Evolutionary conservation across 106 monocot genomes (phyloP).

Genomic region (Allium cepa): DNA sequence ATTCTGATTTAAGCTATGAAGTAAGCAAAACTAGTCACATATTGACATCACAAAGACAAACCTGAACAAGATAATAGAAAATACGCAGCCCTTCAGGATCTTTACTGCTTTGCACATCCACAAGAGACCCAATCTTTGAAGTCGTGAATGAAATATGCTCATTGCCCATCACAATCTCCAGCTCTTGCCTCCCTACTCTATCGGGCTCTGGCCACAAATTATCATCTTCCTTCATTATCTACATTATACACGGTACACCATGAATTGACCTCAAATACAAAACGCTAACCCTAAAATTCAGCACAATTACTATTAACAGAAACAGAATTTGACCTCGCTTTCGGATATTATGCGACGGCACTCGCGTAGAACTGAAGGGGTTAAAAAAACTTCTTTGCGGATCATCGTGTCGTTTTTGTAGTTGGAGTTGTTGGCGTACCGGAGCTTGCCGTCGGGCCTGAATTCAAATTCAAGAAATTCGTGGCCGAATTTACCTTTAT

Average conservation of each 20-base stretch:
- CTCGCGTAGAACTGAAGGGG: constrained; percentile 50
- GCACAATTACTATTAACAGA: not conserved
- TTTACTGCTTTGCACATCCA: constrained; percentile 57
- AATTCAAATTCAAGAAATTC: constrained; percentile 77
- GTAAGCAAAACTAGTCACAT: no score
- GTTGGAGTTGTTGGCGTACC: constrained; percentile 75
- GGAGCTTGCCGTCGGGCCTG: constrained; percentile 71
- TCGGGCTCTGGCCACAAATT: constrained; percentile 71
- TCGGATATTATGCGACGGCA: constrained; percentile 65
- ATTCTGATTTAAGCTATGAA: no score
- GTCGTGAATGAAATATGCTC: constrained; percentile 73
- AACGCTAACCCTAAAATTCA: constrained; percentile 3
- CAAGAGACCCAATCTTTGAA: constrained; percentile 65
- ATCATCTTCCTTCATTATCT: constrained; percentile 80
- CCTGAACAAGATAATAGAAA: constrained; percentile 66
- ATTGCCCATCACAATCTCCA: constrained; percentile 74
- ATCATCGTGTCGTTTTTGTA: constrained; percentile 82
- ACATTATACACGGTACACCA: not conserved
- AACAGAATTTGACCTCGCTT: constrained; percentile 28
- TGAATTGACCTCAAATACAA: not conserved
- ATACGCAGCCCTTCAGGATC: constrained; percentile 62
- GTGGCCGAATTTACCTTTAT: constrained; percentile 71
- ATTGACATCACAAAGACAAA: not conserved
- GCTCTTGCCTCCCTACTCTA: constrained; percentile 54
- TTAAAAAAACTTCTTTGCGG: constrained; percentile 65